A percentile compares a stretch with the other conserved stretches of the same genome.
Conservation (phyloP, 768 basidiomycete species). For the Panellus pusillus region DNA sequence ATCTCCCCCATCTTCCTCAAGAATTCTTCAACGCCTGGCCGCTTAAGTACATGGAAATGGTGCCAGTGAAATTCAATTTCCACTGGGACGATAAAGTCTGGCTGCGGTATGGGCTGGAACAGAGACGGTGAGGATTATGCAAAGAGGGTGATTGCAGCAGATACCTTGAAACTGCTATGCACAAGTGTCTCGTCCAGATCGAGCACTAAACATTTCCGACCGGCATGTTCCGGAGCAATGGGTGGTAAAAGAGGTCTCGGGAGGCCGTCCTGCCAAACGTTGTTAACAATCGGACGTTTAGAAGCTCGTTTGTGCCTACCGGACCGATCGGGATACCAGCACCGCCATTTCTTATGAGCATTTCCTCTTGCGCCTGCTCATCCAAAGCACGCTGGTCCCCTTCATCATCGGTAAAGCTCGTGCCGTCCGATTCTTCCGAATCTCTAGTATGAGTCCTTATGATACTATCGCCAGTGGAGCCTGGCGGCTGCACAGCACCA, state of each 20-base stretch:
- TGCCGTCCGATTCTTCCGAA: slow-evolving; percentile 60
- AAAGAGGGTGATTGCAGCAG: slow-evolving; percentile 11
- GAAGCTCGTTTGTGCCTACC: slow-evolving; percentile 50
- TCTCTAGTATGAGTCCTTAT: slow-evolving; percentile 40
- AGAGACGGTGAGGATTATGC: slow-evolving; percentile 5
- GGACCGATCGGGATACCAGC: slow-evolving; percentile 93
- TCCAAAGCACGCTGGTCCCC: slow-evolving; percentile 56
- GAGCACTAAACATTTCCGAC: slow-evolving; percentile 93
- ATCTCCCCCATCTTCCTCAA: slow-evolving; percentile 98
- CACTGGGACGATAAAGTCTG: slow-evolving; percentile 98
- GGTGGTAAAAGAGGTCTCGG: slow-evolving; percentile 89
- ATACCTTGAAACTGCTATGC: slow-evolving; percentile 97
- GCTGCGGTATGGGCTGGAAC: slow-evolving; percentile 82
- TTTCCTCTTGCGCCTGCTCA: slow-evolving; percentile 87
- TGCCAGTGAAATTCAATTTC: slow-evolving; percentile 99
- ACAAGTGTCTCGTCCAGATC: slow-evolving; percentile 97
- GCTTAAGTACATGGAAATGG: slow-evolving; percentile 98
- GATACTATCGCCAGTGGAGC: slow-evolving; percentile 58
- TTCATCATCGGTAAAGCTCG: slow-evolving; percentile 69
- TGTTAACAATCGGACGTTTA: not conserved
- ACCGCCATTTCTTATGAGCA: slow-evolving; percentile 86
- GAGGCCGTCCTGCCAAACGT: slow-evolving; percentile 66
- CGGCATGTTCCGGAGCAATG: slow-evolving; percentile 73
- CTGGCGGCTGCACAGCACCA: slow-evolving; percentile 90
- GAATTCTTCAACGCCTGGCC: slow-evolving; percentile 97